Evolutionary conservation across 768 basidiomycete species (phyloP).

Genomic region (Aureoboletus auriporus): DNA sequence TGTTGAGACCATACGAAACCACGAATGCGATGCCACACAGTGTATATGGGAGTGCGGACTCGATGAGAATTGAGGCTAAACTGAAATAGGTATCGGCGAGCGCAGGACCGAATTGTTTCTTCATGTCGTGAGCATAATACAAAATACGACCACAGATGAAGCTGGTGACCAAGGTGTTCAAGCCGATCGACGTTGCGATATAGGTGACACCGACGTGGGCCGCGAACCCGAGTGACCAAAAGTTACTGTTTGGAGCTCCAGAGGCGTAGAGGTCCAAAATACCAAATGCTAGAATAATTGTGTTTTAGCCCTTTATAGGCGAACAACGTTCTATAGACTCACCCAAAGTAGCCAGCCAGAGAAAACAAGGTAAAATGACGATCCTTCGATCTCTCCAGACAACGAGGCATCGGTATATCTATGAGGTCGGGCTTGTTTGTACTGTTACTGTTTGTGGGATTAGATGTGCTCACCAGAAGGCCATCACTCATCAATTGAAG

Average conservation of each 20-base stretch:
- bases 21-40: slow-evolving; percentile 11
- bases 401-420: slow-evolving; percentile 35
- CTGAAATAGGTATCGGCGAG: slow-evolving; percentile 6
- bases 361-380: slow-evolving; percentile 8
- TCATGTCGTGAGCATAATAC: slow-evolving; percentile 3
- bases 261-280: slow-evolving; percentile 4
- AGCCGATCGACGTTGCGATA: slow-evolving; percentile 5
- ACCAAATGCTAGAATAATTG: not conserved
- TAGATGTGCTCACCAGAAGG: slow-evolving; percentile 27
- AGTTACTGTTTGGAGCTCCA: slow-evolving; percentile 5
- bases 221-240: slow-evolving; percentile 6
- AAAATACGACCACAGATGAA: slow-evolving; percentile 14
- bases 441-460: not conserved
- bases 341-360: slow-evolving; percentile 7
- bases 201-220: slow-evolving; percentile 11
- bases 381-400: slow-evolving; percentile 24
- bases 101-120: not conserved
- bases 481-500: slow-evolving; percentile 31
- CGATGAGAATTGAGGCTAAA: slow-evolving; percentile 3
- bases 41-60: slow-evolving; percentile 16
- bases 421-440: not conserved
- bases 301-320: not conserved
- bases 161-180: slow-evolving; percentile 8
- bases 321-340: not conserved
- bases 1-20: slow-evolving; percentile 4